Evolutionary conservation across 2,329 filamentous ascomycete genomes (phyloP), one percentile per base, ranked within the genome.

Genomic region (Pseudocercospora eumusae): DNA sequence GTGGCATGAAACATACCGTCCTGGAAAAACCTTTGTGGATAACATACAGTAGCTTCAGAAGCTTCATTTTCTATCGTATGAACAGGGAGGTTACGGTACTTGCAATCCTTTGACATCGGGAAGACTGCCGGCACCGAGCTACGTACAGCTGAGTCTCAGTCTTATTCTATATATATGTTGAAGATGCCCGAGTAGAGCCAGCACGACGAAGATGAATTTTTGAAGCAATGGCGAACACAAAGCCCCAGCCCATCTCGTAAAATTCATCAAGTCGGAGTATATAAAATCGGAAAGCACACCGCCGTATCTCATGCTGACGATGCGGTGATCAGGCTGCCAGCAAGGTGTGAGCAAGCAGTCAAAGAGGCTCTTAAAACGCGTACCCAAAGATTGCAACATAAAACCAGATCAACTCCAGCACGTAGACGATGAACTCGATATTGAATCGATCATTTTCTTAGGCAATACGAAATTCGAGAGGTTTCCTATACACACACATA

Each of bases 251-350:
- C 47, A 11, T 50, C 28, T 15, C 47, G 47, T 23, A 23, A 15
- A 1, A n/a, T 50, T 50, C 23, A 23, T 50, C 8, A 27, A 27
- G 15, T 50, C 47, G 6, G 47, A 50, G 20, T 50, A 23, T n/a
- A 23, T 23, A 23, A 50, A 13, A 50, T 50, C 5, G 47, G 21
- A 27, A 23, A 50, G 47, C 47, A 50, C 47, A 50, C 20, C 23
- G 47, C 47, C 47, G n/a, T 50, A n/a, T 50, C 47, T 50, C 47
- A 50, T n/a, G 47, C 47, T 23, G 47, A 50, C 23, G 23, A 50
- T 25, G 47, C 23, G 13, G 47, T 50, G 20, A 27, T 6, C 20
- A 25, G 47, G n/a, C 20, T 50, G 7, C 47, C 47, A 23, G 20
- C 20, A 27, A 50, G 23, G n/a, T 50, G 47, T 23, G 23, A 25